Base-by-base conservation (phyloP, 2,329 filamentous ascomycete genomes). In the Claviceps sp. region DNA sequence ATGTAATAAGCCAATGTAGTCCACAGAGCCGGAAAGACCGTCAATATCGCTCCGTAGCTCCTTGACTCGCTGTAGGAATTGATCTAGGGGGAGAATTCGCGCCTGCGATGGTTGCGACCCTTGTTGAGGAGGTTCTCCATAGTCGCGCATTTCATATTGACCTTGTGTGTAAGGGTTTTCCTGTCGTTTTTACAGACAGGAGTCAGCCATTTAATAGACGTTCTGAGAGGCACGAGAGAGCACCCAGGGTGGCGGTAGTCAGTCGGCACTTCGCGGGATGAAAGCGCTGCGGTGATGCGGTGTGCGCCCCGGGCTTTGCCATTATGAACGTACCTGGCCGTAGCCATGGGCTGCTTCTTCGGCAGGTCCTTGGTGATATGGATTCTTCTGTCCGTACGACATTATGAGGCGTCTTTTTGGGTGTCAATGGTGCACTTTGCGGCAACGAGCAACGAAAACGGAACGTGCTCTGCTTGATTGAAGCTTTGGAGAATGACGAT, bases 51-150 rank as follows among this genome's bases (percentile, higher is more conserved):
- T 72, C 67, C 85, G 85, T 54, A 84, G 75, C 59, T 75, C 77
- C 60, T 81, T 74, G 57, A 88, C 79, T 66, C 82, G 82, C 60
- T 72, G 66, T 57, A 89, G 76, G 69, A 86, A 89, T 57, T 86
- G 84, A 56, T 77, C 63, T 83, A 81, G 51, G 75, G 75, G 60
- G 87, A 71, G 52, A 57, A 60, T 14, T 60, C 51, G 54, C 47
- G 54, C 20, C 46, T 47, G 54, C 55, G 54, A 26, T 18, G 40
- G 26, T 40, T 54, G 52, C n/a, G 47, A 60, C 59, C 55, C 63
- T 59, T 57, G 69, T 53, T 55, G 56, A 54, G 56, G 50, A 20
- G 11, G 7, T 11, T 37, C 37, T 37, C 50, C 67, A 60, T 78
- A 78, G 55, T 73, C 70, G 57, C 78, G 75, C 69, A 82, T 63